Percentiles rank a stretch among this genome's conserved stretches.
Conservation (phyloP, 352 stramenopile species). For the Globisporangium nunn region DNA sequence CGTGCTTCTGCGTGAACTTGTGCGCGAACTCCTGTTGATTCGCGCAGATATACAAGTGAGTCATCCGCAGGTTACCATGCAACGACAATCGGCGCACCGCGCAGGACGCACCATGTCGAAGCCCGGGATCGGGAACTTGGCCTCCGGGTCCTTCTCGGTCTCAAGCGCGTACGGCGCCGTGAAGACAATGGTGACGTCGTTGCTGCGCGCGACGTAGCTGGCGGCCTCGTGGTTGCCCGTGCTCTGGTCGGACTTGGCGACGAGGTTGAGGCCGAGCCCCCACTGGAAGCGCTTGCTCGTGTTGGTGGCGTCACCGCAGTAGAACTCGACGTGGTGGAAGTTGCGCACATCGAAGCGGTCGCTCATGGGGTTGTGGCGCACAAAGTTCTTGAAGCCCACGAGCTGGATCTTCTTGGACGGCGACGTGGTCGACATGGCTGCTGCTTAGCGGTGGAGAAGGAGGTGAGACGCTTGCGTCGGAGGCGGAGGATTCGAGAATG, state of each 20-base stretch:
- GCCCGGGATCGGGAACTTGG: constrained; percentile 44
- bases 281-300: constrained; percentile 69
- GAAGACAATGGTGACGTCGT: constrained; percentile 81
- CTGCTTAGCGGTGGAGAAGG: neutral
- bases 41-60: neutral
- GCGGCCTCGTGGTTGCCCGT: constrained; percentile 83
- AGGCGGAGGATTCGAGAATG: constrained; percentile 1
- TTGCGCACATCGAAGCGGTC: constrained; percentile 71
- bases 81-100: too few relatives aligned
- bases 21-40: constrained; percentile 36
- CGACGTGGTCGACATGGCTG: neutral
- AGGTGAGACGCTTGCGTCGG: neutral
- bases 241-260: constrained; percentile 82
- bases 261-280: constrained; percentile 76
- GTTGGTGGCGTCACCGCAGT: constrained; percentile 75
- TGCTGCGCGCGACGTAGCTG: constrained; percentile 81
- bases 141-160: constrained; percentile 46
- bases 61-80: neutral
- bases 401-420: constrained; percentile 49
- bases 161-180: constrained; percentile 82
- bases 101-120: constrained; percentile 34
- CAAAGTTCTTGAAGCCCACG: constrained; percentile 71
- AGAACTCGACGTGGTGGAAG: constrained; percentile 87
- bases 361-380: constrained; percentile 65
- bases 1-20: constrained; percentile 80